Base-by-base conservation (phyloP, 257 asterid species). In the Penstemon davidsonii region DNA sequence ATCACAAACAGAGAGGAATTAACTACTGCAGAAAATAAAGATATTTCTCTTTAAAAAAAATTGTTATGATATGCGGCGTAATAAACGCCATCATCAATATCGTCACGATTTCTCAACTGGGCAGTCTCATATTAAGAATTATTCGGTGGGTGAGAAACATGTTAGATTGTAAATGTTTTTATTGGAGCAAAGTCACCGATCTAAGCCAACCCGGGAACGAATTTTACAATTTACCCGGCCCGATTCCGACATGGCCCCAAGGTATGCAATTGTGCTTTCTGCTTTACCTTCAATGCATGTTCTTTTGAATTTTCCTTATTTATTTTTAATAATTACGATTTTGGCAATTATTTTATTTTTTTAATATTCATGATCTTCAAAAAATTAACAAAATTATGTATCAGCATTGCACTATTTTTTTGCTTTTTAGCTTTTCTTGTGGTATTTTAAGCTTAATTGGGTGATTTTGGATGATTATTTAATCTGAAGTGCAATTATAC, bases 201-300 rank as follows among this genome's bases (percentile, higher is more conserved):
- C 71, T 72, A 50, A 57, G 15, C 53, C 84, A 68, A 57, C 76
- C 82, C 66, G 84, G 69, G 33, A 81, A 84, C 37, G 86, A 85
- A 13, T 50, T 67, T 8, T 86, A 79, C 84, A 71, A 80, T 19
- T 88, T 90, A 7, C 96, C 98, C 69, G 86, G 84, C 19, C 87
- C 96, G 45, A 75, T 93, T 67, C 96, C 98, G 0, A 81, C 73
- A 71, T 93, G 98, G 97, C 94, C 95, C 53, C 81, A 74, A 76
- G 95, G 97, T 85, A 70, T 42, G 52, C 40, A 4, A 43, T 50
- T 75, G 8, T 15, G 11, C 11, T 58, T 51, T 57, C 39, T 18
- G 45, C 5, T 39, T 40, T 41, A 37, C 50, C 10, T 49, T 49
- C 25, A 6, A 7, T 57, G 60, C 36, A 3, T 37, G 42, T 45